phyloP scores from a whole-genome alignment of 1,284 basidiomycete species.

The Termitomyces sp. region DNA sequence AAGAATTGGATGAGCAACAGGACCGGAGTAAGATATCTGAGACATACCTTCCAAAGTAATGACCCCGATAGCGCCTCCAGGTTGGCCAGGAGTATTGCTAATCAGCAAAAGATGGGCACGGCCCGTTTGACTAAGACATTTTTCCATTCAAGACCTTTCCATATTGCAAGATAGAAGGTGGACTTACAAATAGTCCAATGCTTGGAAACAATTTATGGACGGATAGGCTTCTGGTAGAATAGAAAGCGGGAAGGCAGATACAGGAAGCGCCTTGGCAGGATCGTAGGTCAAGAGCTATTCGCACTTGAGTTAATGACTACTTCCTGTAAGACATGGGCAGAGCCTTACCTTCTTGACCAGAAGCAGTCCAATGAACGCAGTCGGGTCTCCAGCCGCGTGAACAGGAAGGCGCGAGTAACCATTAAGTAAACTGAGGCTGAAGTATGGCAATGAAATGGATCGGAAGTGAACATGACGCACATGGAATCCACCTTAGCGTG shows the following conservation, averaged over 20 bases:
- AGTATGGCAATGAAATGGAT: background rate
- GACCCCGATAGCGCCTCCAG: constrained; percentile 80
- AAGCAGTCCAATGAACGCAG: constrained; percentile 83
- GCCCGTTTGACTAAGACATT: constrained; percentile 79
- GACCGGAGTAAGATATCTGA: no score
- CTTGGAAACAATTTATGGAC: constrained; percentile 82
- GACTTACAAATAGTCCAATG: constrained; percentile 77
- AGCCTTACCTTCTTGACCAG: constrained; percentile 72
- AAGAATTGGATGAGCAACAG: background rate
- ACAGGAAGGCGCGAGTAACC: constrained; percentile 96
- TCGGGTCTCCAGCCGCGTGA: constrained; percentile 70
- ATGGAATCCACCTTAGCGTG: constrained; percentile 74
- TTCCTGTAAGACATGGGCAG: background rate
- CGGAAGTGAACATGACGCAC: constrained; percentile 32
- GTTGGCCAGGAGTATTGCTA: constrained; percentile 74
- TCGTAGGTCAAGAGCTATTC: constrained; percentile 86
- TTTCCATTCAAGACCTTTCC: background rate
- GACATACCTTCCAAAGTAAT: constrained; percentile 70
- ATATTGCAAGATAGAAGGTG: background rate
- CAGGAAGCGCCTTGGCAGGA: constrained; percentile 73
- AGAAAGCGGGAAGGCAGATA: constrained; percentile 69
- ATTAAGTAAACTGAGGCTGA: constrained; percentile 42
- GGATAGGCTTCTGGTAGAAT: constrained; percentile 91
- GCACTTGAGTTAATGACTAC: background rate
- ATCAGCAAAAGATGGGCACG: constrained; percentile 90